Evolutionary conservation across 257 asterid species (phyloP), one percentile per base, ranked within the genome.

Genomic region (Lycium ferocissimum): DNA sequence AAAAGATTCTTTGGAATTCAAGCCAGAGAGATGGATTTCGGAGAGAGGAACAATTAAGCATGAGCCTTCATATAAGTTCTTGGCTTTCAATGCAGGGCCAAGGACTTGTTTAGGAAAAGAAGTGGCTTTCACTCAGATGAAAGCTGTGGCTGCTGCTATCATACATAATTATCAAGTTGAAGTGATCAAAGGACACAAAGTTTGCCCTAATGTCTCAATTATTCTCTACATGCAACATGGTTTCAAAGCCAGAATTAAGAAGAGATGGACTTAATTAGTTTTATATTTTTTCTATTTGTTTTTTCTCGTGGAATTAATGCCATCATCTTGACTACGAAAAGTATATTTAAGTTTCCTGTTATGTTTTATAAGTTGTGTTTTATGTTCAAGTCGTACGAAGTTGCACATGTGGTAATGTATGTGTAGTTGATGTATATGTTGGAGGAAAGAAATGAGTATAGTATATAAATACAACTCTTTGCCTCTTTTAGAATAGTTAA

Each of bases 1-100:
- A 0, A 86, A 90, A 4, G 93, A 90, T 87, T 87, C 92, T 1
- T 49, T 78, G 66, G 92, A 91, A 22, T 92, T 91, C 82, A 90
- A 88, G 90, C 94, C 96, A 0, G 93, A 90, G 83, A 91, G 96
- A 71, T 93, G 96, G 96, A 90, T 93, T 14, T 76, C 91, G 0
- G 90, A 87, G 26, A 45, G 83, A 5, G 93, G 94, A 8, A 70
- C 82, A 0, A 26, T 90, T 12, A 90, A 43, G 59, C 88, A 93
- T 9, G 93, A 87, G 86, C 93, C 96, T 3, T 89, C 94, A 2
- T 93, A 89, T 45, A 93, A 91, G 88, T 93, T 91, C 88, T 65
- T 90, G 86, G 92, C 93, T 2, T 93, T 93, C 83, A 93, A 93
- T 84, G 96, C 94, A 1, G 96, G 96, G 33, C 33, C 33, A 26